These are phyloP conservation scores for Pythium sukuiense DNA, from an alignment of 352 stramenopile species.

Conservation along the genomic window DNA sequence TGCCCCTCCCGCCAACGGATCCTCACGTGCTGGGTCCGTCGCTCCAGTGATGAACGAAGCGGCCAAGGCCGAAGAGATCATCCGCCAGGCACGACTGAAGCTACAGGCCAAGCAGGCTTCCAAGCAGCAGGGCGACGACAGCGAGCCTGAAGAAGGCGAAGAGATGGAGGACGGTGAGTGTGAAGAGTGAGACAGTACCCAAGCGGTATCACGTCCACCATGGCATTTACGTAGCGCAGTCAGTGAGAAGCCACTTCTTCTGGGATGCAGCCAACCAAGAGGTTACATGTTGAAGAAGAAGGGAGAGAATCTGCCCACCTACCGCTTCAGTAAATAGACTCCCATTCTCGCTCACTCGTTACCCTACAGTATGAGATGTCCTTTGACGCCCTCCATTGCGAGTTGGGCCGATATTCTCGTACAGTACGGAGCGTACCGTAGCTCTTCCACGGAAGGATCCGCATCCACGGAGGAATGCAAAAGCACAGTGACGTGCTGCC, in stretches of 20 bases:
- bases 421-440: background rate
- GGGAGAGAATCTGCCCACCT: background rate
- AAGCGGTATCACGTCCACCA: background rate
- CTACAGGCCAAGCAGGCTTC: constrained; percentile 39
- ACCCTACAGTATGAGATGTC: no score
- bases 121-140: constrained; percentile 32
- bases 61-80: constrained; percentile 63
- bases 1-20: background rate
- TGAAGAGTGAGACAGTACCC: constrained; percentile 30
- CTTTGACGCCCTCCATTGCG: no score
- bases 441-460: background rate
- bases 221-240: background rate
- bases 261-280: background rate
- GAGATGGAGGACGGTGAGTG: constrained; percentile 46
- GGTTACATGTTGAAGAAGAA: background rate
- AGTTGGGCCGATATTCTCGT: background rate
- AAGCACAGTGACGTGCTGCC: background rate
- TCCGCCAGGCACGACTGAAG: constrained; percentile 63
- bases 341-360: no score
- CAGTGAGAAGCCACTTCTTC: background rate
- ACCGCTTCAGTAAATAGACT: background rate
- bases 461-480: background rate
- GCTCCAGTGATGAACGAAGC: constrained; percentile 50
- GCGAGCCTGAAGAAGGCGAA: constrained; percentile 61
- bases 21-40: constrained; percentile 9